Evolutionary conservation across 1,284 basidiomycete genomes (phyloP), one percentile per base, ranked within the genome.

Genomic region (Pholiota adiposa): DNA sequence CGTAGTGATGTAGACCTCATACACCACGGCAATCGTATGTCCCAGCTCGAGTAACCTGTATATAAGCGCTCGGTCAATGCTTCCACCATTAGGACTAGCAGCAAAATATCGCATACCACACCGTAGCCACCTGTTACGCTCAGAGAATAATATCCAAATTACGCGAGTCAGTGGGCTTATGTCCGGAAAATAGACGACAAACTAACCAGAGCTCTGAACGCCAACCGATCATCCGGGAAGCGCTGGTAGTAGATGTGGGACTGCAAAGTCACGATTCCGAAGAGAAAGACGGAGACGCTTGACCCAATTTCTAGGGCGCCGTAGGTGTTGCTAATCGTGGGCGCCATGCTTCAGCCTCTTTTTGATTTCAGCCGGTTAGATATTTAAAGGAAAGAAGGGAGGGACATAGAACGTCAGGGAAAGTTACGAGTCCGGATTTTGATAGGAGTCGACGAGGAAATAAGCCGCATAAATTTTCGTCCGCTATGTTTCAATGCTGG

Each of bases 231-330:
- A 27, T 62, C 60, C 31, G 31, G 38, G 40, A 65, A 65, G 6
- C 54, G 58, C 23, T 56, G 44, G 25, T 58, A 58, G 48, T 65
- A 65, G 51, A 43, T 38, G 16, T 63, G 43, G 12, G 52, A 36
- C 29, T 65, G 64, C n/a, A 65, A 41, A 19, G 64, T 63, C n/a
- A 63, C 38, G n/a, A 64, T 61, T 16, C 64, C 64, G 33, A 63
- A 65, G 27, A 65, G 50, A 41, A 57, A 65, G 11, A 62, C 54
- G 4, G 64, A 54, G 7, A 65, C 41, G 21, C 61, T 44, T 2
- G 59, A 49, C 23, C 64, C 64, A 41, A 65, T 57, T 33, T 65
- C 53, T 16, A 65, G 41, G 16, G 60, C 64, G 11, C 64, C 64
- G 21, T 62, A 56, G 12, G 62, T 63, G 44, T 56, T 62, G 23